Conservation (phyloP, 1,284 basidiomycete genomes). For the Tylopilus sp. region DNA sequence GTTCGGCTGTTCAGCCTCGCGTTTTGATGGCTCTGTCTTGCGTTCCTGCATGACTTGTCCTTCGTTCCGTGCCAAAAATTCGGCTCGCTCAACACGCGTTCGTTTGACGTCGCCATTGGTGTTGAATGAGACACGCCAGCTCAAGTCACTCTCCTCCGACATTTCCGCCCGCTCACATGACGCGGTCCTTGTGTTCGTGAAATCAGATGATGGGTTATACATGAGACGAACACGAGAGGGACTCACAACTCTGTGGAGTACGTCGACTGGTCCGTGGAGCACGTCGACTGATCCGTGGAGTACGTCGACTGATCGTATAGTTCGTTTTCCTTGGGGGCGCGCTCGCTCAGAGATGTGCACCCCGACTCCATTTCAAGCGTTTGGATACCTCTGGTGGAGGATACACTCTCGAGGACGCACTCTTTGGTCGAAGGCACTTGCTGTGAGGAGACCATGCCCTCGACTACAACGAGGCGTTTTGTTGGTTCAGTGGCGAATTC, state of each 20-base stretch:
- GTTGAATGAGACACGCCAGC: neutral
- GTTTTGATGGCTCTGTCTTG: neutral
- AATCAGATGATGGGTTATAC: neutral
- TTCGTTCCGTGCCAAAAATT: neutral
- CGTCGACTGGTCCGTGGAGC: neutral
- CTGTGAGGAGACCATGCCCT: neutral
- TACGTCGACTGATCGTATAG: neutral
- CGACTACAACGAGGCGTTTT: neutral
- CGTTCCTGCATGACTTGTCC: neutral
- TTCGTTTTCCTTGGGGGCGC: neutral
- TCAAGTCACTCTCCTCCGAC: neutral
- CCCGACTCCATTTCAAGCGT: neutral
- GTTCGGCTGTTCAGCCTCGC: neutral
- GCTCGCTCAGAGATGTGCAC: neutral
- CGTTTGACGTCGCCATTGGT: neutral
- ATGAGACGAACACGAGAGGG: neutral
- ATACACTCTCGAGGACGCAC: neutral
- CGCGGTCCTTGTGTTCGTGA: neutral
- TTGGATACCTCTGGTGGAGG: neutral
- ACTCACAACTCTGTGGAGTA: constrained; percentile 4
- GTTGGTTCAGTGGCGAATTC: neutral
- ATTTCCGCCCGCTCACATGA: neutral
- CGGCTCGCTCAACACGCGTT: neutral
- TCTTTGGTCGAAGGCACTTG: neutral
- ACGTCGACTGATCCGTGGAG: neutral